These are phyloP conservation scores for Jasminum sambac DNA, from an alignment of 257 asterid species.

Conservation along the genomic window DNA sequence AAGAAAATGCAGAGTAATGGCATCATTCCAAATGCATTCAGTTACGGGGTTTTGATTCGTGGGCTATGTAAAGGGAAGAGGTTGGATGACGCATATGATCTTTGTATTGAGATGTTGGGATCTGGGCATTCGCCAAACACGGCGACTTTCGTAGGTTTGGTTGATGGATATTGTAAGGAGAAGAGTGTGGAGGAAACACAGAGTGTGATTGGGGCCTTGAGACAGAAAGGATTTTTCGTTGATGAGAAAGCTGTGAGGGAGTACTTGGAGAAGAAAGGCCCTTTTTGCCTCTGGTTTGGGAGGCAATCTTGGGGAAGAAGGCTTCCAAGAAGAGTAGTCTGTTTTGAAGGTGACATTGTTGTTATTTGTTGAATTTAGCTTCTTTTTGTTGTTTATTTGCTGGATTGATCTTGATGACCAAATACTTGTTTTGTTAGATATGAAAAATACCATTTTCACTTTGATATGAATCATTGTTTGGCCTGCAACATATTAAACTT, in stretches of 20 bases:
- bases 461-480: too few relatives aligned
- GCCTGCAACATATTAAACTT: too few relatives aligned
- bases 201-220: conserved; percentile 44
- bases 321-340: conserved; percentile 52
- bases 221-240: conserved; percentile 55
- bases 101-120: conserved; percentile 64
- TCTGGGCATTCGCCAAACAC: conserved; percentile 71
- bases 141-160: conserved; percentile 58
- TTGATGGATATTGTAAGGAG: conserved; percentile 65
- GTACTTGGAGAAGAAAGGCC: conserved; percentile 78
- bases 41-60: conserved; percentile 55
- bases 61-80: conserved; percentile 58
- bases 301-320: conserved; percentile 76
- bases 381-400: conserved; percentile 12
- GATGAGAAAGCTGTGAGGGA: conserved; percentile 70
- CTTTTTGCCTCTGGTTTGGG: conserved; percentile 78
- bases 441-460: not conserved
- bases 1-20: conserved; percentile 74
- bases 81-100: conserved; percentile 61
- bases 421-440: not conserved
- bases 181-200: conserved; percentile 68
- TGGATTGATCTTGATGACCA: not conserved
- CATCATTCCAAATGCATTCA: conserved; percentile 61
- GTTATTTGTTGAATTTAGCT: not conserved
- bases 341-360: conserved; percentile 29